Percentiles rank a stretch among this genome's conserved stretches.
phyloP scores from a whole-genome alignment of 768 basidiomycete genomes.

The Leccinellum rugosiceps region DNA sequence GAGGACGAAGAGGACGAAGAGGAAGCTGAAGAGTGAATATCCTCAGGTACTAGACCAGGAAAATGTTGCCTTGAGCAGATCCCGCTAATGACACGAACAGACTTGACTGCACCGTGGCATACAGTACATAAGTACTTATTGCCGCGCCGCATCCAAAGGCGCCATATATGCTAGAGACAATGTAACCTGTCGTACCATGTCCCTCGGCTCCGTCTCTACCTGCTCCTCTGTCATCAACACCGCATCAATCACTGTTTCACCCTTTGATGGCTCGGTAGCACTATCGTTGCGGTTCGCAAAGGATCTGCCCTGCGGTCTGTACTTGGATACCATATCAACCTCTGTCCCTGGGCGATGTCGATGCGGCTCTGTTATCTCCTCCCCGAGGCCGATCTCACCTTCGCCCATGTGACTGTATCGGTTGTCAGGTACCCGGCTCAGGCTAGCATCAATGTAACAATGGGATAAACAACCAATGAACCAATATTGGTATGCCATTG shows the following conservation, averaged over 20 bases:
- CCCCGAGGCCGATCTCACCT: conserved; percentile 35
- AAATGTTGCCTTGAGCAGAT: neutral
- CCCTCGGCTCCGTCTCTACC: conserved; percentile 44
- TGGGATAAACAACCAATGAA: too few relatives aligned
- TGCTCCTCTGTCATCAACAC: conserved; percentile 52
- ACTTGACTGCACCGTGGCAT: neutral
- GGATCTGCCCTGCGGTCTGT: conserved; percentile 40
- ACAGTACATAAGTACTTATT: neutral
- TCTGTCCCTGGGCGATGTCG: conserved; percentile 23
- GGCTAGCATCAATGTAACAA: too few relatives aligned
- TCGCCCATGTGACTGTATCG: conserved; percentile 34
- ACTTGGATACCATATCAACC: conserved; percentile 24
- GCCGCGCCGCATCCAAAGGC: neutral
- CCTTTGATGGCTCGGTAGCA: conserved; percentile 53
- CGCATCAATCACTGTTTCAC: conserved; percentile 49
- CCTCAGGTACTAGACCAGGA: neutral
- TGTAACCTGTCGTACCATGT: conserved; percentile 21
- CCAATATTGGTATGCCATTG: too few relatives aligned
- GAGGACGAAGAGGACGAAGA: conserved; percentile 50
- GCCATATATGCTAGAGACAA: neutral
- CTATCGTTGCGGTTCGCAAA: conserved; percentile 46
- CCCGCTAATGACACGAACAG: neutral
- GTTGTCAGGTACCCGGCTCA: neutral
- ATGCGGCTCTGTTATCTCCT: conserved; percentile 35
- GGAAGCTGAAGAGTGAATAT: conserved; percentile 26